These are phyloP conservation scores for Grosmannia penicillata DNA, from an alignment of 2,329 filamentous ascomycete species.

Conservation along the genomic window DNA sequence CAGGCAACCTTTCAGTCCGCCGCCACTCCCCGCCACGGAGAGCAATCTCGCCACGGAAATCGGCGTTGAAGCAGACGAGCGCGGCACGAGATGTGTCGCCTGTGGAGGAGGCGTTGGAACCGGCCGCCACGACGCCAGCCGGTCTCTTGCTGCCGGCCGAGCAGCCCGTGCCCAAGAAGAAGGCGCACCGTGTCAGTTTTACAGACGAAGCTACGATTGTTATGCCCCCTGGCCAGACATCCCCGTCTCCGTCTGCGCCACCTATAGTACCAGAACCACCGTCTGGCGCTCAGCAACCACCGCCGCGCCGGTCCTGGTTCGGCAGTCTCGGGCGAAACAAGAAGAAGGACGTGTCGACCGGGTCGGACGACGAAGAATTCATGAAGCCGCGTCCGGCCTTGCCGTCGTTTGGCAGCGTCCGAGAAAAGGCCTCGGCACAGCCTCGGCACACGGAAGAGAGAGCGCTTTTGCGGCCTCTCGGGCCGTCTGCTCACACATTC, in stretches of 20 bases:
- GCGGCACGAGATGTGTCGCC: conserved; percentile 38
- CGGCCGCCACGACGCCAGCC: conserved; percentile 14
- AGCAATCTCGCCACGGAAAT: conserved; percentile 63
- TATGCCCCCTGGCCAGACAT: conserved; percentile 35
- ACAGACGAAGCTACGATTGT: conserved; percentile 48
- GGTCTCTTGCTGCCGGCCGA: not conserved
- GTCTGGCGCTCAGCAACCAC: not conserved
- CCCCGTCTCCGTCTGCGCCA: conserved; percentile 19
- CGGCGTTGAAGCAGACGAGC: conserved; percentile 53
- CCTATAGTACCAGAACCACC: not conserved
- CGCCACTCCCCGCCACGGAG: conserved; percentile 54
- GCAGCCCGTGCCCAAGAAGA: conserved; percentile 33
- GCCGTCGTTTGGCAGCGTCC: conserved; percentile 61
- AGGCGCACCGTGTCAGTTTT: conserved; percentile 63
- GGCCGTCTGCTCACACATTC: conserved; percentile 7
- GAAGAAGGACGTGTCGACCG: conserved; percentile 30
- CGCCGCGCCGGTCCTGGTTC: conserved; percentile 34
- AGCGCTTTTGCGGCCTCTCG: conserved; percentile 36
- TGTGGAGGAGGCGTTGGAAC: conserved; percentile 31
- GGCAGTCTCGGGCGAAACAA: conserved; percentile 31
- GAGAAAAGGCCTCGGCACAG: conserved; percentile 26
- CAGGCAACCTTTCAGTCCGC: conserved; percentile 35
- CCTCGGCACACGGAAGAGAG: conserved; percentile 37
- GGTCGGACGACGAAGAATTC: conserved; percentile 42
- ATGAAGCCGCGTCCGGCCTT: conserved; percentile 64